Percentiles rank a stretch among this genome's conserved stretches.
Evolutionary conservation across 75 land plant species (phyloP).

Genomic region (Cupressus sempervirens): DNA sequence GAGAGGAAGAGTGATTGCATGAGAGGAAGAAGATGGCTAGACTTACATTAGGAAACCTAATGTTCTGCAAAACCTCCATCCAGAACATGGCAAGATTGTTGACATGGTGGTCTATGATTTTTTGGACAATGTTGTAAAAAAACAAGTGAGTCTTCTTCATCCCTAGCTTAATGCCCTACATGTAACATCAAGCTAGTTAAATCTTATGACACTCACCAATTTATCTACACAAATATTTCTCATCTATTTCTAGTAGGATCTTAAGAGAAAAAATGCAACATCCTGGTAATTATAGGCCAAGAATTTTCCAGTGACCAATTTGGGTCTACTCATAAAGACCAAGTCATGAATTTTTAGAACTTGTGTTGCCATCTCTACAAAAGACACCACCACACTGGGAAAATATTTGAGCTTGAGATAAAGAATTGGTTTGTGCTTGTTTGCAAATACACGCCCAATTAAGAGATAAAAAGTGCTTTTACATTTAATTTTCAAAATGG

Average conservation of each 20-base stretch:
- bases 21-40: no score
- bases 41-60: no score
- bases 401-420: slow-evolving; percentile 9
- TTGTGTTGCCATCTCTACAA: slow-evolving; percentile 7
- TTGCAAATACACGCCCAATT: no score
- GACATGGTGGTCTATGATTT: background rate
- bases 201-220: slow-evolving; percentile 20
- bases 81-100: no score
- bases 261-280: slow-evolving; percentile 17
- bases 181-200: no score
- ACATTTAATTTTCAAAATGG: no score
- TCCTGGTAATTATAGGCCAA: slow-evolving; percentile 10
- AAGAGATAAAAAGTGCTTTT: no score
- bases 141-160: no score
- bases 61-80: no score
- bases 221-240: slow-evolving; percentile 23
- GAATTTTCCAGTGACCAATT: background rate
- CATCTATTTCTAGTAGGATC: slow-evolving; percentile 15
- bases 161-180: no score
- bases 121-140: background rate
- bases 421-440: slow-evolving; percentile 13
- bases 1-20: no score
- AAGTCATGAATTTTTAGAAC: slow-evolving; percentile 13
- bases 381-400: slow-evolving; percentile 11
- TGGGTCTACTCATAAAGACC: slow-evolving; percentile 10